Evolutionary conservation across 257 asterid genomes (phyloP), one percentile per base, ranked within the genome.

Genomic region (Solanum pennellii): DNA sequence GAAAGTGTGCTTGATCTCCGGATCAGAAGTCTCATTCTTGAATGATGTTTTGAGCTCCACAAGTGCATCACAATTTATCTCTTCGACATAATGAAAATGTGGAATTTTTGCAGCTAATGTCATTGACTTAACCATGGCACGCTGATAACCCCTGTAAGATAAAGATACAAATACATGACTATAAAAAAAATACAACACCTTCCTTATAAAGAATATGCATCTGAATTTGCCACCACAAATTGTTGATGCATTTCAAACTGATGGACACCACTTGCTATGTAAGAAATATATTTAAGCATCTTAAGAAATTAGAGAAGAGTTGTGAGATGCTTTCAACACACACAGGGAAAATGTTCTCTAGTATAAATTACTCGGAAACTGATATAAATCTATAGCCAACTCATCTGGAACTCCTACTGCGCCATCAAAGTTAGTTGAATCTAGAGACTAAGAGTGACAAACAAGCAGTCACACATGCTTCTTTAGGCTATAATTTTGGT

Each of bases 101-200:
- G 99, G 99, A 90, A 97, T 91, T 91, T 93, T 94, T 3, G 95
- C 98, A 90, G 99, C 99, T 86, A 93, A 79, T 45, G 98, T 92
- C 99, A 97, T 97, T 12, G 97, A 93, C 84, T 94, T 97, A 59
- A 90, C 97, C 99, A 97, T 97, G 45, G 99, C 98, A 77, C 99
- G 99, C 87, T 94, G 98, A 90, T 91, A 97, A 82, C 99, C 99
- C 95, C 99, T 97, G 94, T 88, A 92, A 84, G 76, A 41, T 60
- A 11, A 90, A 60, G 85, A 82, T 8, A 82, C 44, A 13, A 82
- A 82, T 27, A 13, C 16, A 11, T 29, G 69, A 82, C 45, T 31
- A 49, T 18, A 25, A 33, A 33, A 15, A 45, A 49, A 45, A 79
- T 16, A 35, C 5, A 79, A 77, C 21, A 79, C 66, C 84, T 45